Conservation (phyloP, 2,329 filamentous ascomycete genomes). For the Aspergillus tamarii region DNA sequence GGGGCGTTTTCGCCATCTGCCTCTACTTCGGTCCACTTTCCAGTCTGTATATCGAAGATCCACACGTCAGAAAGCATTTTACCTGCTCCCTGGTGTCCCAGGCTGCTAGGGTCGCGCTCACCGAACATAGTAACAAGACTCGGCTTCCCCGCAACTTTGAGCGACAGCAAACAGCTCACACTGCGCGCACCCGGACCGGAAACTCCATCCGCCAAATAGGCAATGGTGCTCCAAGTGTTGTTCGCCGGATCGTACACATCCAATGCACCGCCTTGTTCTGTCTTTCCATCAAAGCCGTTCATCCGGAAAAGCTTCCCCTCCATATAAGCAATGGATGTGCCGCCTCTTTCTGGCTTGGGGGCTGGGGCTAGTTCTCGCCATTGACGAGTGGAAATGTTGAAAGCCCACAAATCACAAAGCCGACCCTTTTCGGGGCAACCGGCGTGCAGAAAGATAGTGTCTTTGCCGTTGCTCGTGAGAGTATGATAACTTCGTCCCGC, state of each 20-base stretch:
- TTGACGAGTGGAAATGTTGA: constrained; percentile 63
- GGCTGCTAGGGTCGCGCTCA: constrained; percentile 55
- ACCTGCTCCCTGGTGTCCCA: constrained; percentile 59
- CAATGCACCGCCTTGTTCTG: constrained; percentile 70
- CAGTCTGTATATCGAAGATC: constrained; percentile 45
- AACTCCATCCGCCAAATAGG: constrained; percentile 45
- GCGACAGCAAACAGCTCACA: constrained; percentile 51
- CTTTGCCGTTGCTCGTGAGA: constrained; percentile 62
- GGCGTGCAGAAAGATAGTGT: constrained; percentile 75
- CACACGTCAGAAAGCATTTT: constrained; percentile 60
- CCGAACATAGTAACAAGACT: constrained; percentile 57
- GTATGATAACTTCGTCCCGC: constrained; percentile 72
- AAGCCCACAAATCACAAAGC: constrained; percentile 76
- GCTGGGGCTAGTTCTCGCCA: constrained; percentile 73
- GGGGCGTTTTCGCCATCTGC: constrained; percentile 35
- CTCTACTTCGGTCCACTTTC: constrained; percentile 40
- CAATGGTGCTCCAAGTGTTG: constrained; percentile 44
- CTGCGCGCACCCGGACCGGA: constrained; percentile 54
- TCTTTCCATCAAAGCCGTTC: constrained; percentile 75
- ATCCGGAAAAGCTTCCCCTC: constrained; percentile 73
- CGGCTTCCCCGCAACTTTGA: constrained; percentile 38
- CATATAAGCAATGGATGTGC: constrained; percentile 67
- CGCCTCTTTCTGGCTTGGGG: constrained; percentile 68
- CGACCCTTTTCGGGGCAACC: constrained; percentile 69
- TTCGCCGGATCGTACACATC: constrained; percentile 59